Conservation (phyloP, 208 protist species). For the Leishmania gerbilli region DNA sequence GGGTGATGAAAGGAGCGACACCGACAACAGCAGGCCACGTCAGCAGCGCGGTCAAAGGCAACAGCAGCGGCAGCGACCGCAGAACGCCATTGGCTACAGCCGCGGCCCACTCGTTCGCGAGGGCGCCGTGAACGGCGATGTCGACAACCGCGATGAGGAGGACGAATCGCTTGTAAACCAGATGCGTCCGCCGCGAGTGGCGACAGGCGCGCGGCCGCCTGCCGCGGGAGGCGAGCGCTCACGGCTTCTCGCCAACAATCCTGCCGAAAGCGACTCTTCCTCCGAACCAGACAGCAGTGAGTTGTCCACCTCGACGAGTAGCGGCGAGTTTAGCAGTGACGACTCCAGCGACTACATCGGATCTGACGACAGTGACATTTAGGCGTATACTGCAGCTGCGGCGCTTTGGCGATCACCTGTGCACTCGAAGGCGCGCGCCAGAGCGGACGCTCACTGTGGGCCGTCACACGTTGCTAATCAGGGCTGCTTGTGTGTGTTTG, state of each 20-base stretch:
- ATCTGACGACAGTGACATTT: slow-evolving; percentile 63
- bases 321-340: slow-evolving; percentile 51
- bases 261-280: slow-evolving; percentile 29
- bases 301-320: slow-evolving; percentile 36
- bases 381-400: slow-evolving; percentile 18
- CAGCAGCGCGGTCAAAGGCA: slow-evolving; percentile 6
- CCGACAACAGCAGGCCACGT: slow-evolving; percentile 35
- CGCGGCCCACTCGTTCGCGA: slow-evolving; percentile 12
- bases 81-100: slow-evolving; percentile 18
- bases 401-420: not conserved
- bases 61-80: slow-evolving; percentile 22
- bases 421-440: not conserved
- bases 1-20: slow-evolving; percentile 38
- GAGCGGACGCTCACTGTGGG: not conserved
- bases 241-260: slow-evolving; percentile 12
- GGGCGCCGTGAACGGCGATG: slow-evolving; percentile 4
- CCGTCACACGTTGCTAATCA: not conserved
- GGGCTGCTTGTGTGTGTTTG: not conserved
- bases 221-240: slow-evolving; percentile 18
- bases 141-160: slow-evolving; percentile 9
- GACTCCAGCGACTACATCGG: slow-evolving; percentile 45
- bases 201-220: slow-evolving; percentile 24
- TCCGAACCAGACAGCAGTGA: slow-evolving; percentile 36
- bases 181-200: slow-evolving; percentile 32
- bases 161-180: slow-evolving; percentile 28